phyloP scores from a whole-genome alignment of 257 asterid species.

The Primulina tabacum region DNA sequence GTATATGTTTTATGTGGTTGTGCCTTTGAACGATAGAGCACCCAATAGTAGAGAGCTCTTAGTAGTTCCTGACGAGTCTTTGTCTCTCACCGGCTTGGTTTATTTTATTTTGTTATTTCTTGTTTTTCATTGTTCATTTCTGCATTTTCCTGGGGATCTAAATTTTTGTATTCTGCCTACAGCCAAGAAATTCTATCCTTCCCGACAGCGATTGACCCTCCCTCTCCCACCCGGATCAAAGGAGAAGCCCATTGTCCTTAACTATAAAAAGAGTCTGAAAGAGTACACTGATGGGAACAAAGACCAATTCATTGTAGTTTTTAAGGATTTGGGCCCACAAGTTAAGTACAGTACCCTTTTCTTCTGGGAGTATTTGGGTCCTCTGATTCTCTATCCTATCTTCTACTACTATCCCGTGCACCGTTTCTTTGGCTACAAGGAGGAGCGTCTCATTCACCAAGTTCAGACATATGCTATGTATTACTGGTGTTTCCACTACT shows the following conservation, averaged over 20 bases:
- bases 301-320: constrained; percentile 57
- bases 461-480: constrained; percentile 89
- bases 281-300: constrained; percentile 61
- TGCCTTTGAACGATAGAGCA: not conserved
- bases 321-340: constrained; percentile 95
- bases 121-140: not conserved
- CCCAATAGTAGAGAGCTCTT: not conserved
- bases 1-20: not conserved
- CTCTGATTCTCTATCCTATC: constrained; percentile 74
- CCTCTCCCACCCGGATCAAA: constrained; percentile 72
- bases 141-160: constrained; percentile 7
- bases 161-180: constrained; percentile 23
- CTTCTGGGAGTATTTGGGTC: constrained; percentile 93
- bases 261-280: constrained; percentile 62
- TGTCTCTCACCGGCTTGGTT: not conserved
- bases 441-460: constrained; percentile 62
- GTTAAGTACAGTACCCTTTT: constrained; percentile 85
- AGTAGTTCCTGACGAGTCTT: constrained; percentile 5
- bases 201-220: constrained; percentile 81
- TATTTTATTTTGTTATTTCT: not conserved
- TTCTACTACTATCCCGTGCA: constrained; percentile 73
- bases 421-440: constrained; percentile 66
- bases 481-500: constrained; percentile 94
- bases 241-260: constrained; percentile 74
- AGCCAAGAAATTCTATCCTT: constrained; percentile 82